Percentiles rank a stretch among this genome's conserved stretches.
phyloP scores from a whole-genome alignment of 495 filamentous ascomycete genomes.

The Tuber aestivum region DNA sequence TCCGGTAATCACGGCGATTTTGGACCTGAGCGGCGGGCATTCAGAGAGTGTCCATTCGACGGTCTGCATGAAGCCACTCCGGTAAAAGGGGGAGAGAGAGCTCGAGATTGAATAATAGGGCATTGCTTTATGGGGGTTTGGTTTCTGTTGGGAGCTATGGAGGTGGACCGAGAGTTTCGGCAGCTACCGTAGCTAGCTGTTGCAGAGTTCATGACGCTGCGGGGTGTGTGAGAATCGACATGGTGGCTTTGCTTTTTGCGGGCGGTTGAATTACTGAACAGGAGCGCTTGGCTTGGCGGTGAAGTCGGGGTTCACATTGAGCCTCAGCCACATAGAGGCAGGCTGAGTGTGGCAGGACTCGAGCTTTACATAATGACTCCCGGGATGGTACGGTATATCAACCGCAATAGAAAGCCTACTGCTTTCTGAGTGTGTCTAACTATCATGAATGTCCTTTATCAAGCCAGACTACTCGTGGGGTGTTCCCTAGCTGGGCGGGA shows the following conservation, averaged over 20 bases:
- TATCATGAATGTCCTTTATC: background rate
- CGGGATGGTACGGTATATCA: background rate
- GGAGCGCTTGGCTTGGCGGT: background rate
- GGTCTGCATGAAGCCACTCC: constrained; percentile 20
- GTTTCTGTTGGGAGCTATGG: background rate
- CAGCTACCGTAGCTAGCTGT: background rate
- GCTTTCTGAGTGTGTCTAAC: background rate
- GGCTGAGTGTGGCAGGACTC: background rate
- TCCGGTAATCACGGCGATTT: constrained; percentile 48
- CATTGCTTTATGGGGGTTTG: background rate
- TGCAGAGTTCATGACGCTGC: background rate
- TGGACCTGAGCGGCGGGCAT: constrained; percentile 41
- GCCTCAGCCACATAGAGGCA: background rate
- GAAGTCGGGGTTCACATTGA: background rate
- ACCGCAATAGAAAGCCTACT: background rate
- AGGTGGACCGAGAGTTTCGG: background rate
- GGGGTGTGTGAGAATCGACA: background rate
- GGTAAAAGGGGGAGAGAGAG: constrained; percentile 13
- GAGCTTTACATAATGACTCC: too few species aligned
- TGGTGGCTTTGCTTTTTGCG: background rate
- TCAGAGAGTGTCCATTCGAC: constrained; percentile 15
- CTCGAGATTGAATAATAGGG: background rate
- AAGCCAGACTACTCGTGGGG: background rate
- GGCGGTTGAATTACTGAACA: background rate
- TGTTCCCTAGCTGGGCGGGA: too few species aligned